Evolutionary conservation across 352 stramenopile species (phyloP).

Genomic region (Globisporangium cystogenes): DNA sequence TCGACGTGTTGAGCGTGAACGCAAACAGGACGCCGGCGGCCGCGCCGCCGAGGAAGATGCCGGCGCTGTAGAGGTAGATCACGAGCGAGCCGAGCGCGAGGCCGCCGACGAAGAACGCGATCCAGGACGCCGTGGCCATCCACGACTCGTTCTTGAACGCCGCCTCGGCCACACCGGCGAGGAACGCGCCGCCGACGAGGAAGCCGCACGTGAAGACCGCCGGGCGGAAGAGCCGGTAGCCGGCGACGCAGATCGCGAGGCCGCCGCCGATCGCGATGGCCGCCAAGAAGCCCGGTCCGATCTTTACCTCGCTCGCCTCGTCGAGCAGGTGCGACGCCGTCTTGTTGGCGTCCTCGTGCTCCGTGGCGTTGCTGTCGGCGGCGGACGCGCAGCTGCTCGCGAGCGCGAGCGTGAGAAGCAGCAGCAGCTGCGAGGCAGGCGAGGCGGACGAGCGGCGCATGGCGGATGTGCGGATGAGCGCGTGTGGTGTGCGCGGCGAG

Average conservation of each 20-base stretch:
- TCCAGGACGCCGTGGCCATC: conserved; percentile 41
- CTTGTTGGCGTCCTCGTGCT: conserved; percentile 12
- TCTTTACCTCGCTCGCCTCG: conserved; percentile 19
- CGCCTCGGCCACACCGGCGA: conserved; percentile 27
- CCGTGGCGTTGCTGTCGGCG: conserved; percentile 1
- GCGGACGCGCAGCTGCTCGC: background rate
- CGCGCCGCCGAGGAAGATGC: conserved; percentile 37
- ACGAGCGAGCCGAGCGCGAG: conserved; percentile 25
- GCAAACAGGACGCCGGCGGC: conserved; percentile 32
- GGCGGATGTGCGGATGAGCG: no score
- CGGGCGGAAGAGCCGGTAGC: conserved; percentile 33
- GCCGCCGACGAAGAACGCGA: conserved; percentile 38
- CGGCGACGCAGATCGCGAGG: conserved; percentile 22
- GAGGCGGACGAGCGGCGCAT: background rate
- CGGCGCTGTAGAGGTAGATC: conserved; percentile 38
- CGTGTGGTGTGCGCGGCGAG: background rate
- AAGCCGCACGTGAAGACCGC: conserved; percentile 42
- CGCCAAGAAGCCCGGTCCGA: conserved; percentile 29
- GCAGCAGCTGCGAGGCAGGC: background rate
- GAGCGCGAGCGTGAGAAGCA: conserved; percentile 1
- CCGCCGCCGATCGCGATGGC: conserved; percentile 27
- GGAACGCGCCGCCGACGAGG: conserved; percentile 30
- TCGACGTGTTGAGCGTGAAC: conserved; percentile 45
- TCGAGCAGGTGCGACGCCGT: conserved; percentile 21
- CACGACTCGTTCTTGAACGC: conserved; percentile 21